Conservation (phyloP, 169 alveolate genomes). For the Eimeria sp. region DNA sequence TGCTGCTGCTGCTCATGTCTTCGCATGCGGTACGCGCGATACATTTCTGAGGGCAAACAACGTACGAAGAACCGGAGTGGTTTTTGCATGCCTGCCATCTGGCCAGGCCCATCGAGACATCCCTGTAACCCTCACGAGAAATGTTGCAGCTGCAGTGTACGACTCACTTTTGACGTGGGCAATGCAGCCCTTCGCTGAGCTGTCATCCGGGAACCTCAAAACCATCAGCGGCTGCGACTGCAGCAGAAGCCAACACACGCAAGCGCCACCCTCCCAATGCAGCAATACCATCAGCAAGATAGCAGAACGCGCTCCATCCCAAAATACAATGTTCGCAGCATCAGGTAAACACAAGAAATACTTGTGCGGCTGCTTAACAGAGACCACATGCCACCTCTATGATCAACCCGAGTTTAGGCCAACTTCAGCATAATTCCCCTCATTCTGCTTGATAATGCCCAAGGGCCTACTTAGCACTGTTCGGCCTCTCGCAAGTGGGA, state of each 20-base stretch:
- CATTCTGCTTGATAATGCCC: too few species aligned
- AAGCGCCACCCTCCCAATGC: background rate
- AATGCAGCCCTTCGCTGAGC: conserved; percentile 78
- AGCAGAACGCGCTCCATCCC: background rate
- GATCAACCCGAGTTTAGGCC: too few species aligned
- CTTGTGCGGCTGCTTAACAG: too few species aligned
- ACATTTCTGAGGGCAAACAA: conserved; percentile 38
- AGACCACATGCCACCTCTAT: too few species aligned
- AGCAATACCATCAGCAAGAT: background rate
- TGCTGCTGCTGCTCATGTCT: conserved; percentile 66
- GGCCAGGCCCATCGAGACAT: background rate
- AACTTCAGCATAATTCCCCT: too few species aligned
- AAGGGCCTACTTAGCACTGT: too few species aligned
- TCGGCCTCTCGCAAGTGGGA: too few species aligned
- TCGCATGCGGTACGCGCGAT: conserved; percentile 66
- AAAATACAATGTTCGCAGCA: too few species aligned
- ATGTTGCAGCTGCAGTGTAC: background rate
- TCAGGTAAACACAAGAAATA: too few species aligned
- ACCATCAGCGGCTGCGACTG: conserved; percentile 82
- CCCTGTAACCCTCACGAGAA: background rate
- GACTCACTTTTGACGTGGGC: conserved; percentile 69
- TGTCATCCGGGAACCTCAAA: conserved; percentile 69
- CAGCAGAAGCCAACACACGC: background rate
- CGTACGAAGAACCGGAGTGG: background rate
- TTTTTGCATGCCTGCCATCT: background rate